Evolutionary conservation across 2,329 filamentous ascomycete species (phyloP).

Genomic region (Onygenales sp.): DNA sequence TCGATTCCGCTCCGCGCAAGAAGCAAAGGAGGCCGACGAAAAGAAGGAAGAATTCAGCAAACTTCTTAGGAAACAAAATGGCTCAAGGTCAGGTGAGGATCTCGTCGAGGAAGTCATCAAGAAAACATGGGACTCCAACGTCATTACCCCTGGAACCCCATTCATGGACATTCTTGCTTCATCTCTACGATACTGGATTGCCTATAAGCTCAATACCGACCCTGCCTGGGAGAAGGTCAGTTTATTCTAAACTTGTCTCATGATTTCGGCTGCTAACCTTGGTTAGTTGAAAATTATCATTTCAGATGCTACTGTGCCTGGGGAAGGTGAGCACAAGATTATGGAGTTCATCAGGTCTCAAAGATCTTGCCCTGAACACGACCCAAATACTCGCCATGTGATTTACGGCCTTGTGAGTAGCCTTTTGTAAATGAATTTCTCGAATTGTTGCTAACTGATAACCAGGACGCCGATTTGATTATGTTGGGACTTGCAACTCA

Average conservation of each 20-base stretch:
- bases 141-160: constrained; percentile 90
- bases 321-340: constrained; percentile 98
- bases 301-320: constrained; percentile 93
- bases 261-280: constrained; percentile 14
- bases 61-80: constrained; percentile 69
- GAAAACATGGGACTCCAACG: constrained; percentile 85
- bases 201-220: constrained; percentile 96
- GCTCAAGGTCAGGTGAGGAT: constrained; percentile 53
- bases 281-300: constrained; percentile 82
- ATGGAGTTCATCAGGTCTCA: constrained; percentile 98
- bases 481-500: constrained; percentile 97
- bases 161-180: constrained; percentile 95
- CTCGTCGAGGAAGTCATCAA: constrained; percentile 55
- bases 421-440: too few relatives aligned
- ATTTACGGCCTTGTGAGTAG: constrained; percentile 69
- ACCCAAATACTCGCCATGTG: constrained; percentile 94
- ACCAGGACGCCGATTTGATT: constrained; percentile 82
- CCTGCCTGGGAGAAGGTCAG: constrained; percentile 74
- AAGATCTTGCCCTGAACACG: constrained; percentile 77
- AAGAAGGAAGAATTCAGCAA: constrained; percentile 84
- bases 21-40: constrained; percentile 86
- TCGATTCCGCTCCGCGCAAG: constrained; percentile 87
- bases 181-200: constrained; percentile 90
- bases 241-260: background rate
- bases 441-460: constrained; percentile 15